Conservation (phyloP, 169 alveolate species). For the Theileria annulata region DNA sequence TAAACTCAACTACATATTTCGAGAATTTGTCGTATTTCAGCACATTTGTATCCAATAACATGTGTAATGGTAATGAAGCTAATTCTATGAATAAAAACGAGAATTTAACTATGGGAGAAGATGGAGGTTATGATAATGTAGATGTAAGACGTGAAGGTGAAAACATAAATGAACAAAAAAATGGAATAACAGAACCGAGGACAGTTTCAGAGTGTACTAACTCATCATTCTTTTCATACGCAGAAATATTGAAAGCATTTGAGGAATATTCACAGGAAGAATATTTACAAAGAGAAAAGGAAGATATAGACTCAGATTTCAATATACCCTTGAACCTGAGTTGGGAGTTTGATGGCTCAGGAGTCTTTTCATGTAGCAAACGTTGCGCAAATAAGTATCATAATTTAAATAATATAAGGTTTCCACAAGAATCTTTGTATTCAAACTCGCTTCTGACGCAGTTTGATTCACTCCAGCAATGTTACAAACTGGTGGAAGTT, state of each 20-base stretch:
- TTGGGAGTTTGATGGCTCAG: conserved; percentile 51
- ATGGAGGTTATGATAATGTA: neutral
- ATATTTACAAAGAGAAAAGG: neutral
- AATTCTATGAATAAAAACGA: neutral
- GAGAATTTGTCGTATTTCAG: neutral
- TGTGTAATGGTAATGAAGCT: too few species aligned
- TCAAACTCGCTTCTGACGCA: neutral
- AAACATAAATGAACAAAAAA: neutral
- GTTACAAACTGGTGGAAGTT: neutral
- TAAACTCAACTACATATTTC: neutral
- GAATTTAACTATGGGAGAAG: neutral
- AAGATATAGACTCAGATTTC: neutral
- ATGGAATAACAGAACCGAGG: conserved; percentile 7
- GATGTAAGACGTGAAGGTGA: neutral
- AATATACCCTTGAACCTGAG: neutral
- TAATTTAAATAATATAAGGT: neutral
- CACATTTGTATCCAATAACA: neutral
- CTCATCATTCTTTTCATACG: neutral
- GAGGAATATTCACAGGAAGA: neutral
- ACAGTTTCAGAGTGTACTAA: neutral
- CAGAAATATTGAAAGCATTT: neutral
- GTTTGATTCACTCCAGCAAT: conserved; percentile 2
- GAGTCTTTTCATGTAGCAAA: conserved; percentile 31
- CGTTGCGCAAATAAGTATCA: neutral
- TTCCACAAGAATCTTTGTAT: conserved; percentile 11